These are phyloP conservation scores for Ascochyta koolunga DNA, from an alignment of 2,329 filamentous ascomycete genomes.

Conservation along the genomic window DNA sequence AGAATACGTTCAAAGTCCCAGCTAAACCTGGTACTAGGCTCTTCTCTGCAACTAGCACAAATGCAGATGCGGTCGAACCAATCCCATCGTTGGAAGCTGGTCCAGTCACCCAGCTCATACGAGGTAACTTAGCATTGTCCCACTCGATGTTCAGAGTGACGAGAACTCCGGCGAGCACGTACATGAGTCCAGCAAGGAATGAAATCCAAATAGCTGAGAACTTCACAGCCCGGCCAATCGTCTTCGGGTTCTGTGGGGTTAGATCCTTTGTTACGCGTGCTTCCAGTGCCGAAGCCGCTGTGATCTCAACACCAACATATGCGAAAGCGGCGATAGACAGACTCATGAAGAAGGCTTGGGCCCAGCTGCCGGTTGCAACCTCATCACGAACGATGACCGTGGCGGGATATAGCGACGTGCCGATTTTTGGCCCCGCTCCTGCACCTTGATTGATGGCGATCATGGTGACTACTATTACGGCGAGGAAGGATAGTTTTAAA, in stretches of 20 bases:
- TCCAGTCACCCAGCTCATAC: constrained; percentile 10
- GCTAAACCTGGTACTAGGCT: constrained; percentile 23
- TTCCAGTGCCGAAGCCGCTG: constrained; percentile 43
- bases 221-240: constrained; percentile 11
- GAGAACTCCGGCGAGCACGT: constrained; percentile 13
- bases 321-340: constrained; percentile 39
- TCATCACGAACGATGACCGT: neutral
- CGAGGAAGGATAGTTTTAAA: constrained; percentile 10
- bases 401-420: constrained; percentile 2
- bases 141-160: constrained; percentile 15
- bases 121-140: constrained; percentile 8
- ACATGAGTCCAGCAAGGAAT: constrained; percentile 9
- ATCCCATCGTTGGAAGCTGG: neutral
- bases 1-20: constrained; percentile 41
- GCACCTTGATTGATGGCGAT: constrained; percentile 19
- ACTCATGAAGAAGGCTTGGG: constrained; percentile 15
- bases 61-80: constrained; percentile 25
- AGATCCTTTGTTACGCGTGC: constrained; percentile 19
- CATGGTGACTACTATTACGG: constrained; percentile 13
- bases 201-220: constrained; percentile 15
- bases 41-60: constrained; percentile 32
- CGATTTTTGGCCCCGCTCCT: neutral
- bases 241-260: neutral
- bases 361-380: constrained; percentile 9
- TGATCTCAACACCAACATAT: constrained; percentile 45